phyloP scores from a whole-genome alignment of 1,284 basidiomycete species.

The Takashimella koratensis region DNA sequence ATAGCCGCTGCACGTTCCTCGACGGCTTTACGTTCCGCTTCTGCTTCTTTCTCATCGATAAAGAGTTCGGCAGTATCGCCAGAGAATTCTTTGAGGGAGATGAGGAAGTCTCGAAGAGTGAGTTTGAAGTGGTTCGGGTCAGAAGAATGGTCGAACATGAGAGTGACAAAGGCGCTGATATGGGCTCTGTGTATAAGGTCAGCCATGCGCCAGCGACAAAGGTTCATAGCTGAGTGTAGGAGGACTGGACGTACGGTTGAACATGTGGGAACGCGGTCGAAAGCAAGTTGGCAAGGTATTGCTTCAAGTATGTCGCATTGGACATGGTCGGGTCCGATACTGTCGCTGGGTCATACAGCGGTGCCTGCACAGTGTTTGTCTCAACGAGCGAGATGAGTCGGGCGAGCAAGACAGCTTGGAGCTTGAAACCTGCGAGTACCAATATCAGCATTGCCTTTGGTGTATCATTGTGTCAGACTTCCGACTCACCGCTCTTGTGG shows the following conservation, averaged over 20 bases:
- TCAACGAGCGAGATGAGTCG: slow-evolving; percentile 93
- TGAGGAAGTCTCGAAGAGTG: slow-evolving; percentile 72
- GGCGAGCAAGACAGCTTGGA: slow-evolving; percentile 83
- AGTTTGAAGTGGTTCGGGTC: slow-evolving; percentile 94
- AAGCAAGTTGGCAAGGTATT: slow-evolving; percentile 83
- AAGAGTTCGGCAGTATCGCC: slow-evolving; percentile 82
- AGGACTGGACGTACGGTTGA: slow-evolving; percentile 59
- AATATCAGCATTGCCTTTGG: slow-evolving; percentile 9
- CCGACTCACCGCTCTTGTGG: slow-evolving; percentile 76
- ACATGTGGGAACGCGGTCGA: slow-evolving; percentile 88
- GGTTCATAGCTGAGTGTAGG: neutral
- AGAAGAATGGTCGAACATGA: slow-evolving; percentile 77
- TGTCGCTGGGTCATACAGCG: slow-evolving; percentile 77
- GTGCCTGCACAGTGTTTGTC: slow-evolving; percentile 72
- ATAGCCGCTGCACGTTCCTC: slow-evolving; percentile 84
- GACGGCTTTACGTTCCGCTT: slow-evolving; percentile 63
- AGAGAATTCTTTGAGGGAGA: slow-evolving; percentile 86
- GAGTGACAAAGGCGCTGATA: slow-evolving; percentile 73
- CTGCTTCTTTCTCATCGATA: slow-evolving; percentile 92
- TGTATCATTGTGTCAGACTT: neutral
- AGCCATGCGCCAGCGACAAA: neutral
- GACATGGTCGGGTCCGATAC: slow-evolving; percentile 70
- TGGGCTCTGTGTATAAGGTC: slow-evolving; percentile 52
- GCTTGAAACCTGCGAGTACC: slow-evolving; percentile 64
- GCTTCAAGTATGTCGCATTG: slow-evolving; percentile 79